Conservation (phyloP, 2,329 filamentous ascomycete species). For the Fusarium acutatum region DNA sequence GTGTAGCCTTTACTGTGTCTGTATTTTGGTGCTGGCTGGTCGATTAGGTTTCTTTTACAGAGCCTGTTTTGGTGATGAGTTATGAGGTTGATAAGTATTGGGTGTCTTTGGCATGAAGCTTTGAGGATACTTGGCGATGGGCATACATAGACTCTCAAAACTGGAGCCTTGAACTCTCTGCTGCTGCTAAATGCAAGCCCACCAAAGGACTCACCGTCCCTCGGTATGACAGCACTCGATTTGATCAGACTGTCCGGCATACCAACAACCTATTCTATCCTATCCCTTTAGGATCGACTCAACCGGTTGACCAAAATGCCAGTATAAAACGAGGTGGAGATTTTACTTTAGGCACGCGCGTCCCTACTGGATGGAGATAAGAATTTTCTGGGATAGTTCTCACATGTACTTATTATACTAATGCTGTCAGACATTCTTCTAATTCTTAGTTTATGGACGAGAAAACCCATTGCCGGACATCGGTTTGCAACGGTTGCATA, state of each 20-base stretch:
- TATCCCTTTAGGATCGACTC: accelerated
- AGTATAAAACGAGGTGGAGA: accelerated
- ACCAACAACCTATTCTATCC: too few relatives aligned
- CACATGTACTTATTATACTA: neutral
- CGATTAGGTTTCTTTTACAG: too few relatives aligned
- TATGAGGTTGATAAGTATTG: neutral
- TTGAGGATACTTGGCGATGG: neutral
- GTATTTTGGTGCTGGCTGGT: neutral
- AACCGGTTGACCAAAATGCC: neutral
- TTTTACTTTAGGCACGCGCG: neutral
- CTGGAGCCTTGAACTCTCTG: neutral
- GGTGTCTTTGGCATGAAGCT: neutral
- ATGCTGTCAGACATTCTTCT: neutral
- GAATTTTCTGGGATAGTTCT: neutral
- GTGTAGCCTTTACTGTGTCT: neutral
- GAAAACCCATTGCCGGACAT: too few relatives aligned
- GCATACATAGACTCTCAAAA: accelerated
- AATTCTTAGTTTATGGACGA: too few relatives aligned
- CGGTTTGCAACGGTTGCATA: accelerated
- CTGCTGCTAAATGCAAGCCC: too few relatives aligned
- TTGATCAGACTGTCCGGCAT: neutral
- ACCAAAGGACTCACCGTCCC: neutral
- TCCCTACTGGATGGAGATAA: too few relatives aligned
- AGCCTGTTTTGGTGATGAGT: neutral
- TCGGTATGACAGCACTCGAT: neutral